These are phyloP conservation scores for Sequoia sempervirens DNA, from an alignment of 75 land plant genomes.

Conservation along the genomic window DNA sequence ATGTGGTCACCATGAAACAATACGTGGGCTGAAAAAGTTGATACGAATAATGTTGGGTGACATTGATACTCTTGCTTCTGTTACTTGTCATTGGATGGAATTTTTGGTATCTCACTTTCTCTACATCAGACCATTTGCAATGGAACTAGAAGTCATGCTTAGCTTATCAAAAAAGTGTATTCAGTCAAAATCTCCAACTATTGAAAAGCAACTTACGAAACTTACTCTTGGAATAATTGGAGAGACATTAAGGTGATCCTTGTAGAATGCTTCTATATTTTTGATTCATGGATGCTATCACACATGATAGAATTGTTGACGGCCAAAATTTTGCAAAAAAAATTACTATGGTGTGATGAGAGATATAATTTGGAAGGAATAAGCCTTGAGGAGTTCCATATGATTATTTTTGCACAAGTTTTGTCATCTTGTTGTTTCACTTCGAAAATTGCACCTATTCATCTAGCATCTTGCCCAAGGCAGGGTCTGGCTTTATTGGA, in stretches of 20 bases:
- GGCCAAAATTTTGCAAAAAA: conserved; percentile 56
- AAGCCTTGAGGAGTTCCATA: conserved; percentile 81
- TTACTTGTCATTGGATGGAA: too few species aligned
- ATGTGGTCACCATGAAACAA: too few species aligned
- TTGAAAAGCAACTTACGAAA: conserved; percentile 31
- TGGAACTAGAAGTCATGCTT: conserved; percentile 77
- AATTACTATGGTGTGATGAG: conserved; percentile 62
- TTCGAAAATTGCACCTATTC: conserved; percentile 85
- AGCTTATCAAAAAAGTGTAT: conserved; percentile 72
- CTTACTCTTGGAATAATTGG: conserved; percentile 78
- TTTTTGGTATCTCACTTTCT: too few species aligned
- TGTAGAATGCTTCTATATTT: conserved; percentile 54
- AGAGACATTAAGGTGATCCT: conserved; percentile 87
- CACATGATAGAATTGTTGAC: conserved; percentile 81
- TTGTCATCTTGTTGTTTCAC: conserved; percentile 82
- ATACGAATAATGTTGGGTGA: too few species aligned
- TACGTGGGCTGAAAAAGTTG: too few species aligned
- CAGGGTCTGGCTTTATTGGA: conserved; percentile 82
- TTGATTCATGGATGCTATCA: conserved; percentile 81
- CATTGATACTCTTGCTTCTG: too few species aligned
- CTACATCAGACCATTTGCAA: too few species aligned
- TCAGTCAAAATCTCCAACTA: conserved; percentile 54
- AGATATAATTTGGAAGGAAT: conserved; percentile 61
- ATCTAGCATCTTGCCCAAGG: conserved; percentile 72
- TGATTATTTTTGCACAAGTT: conserved; percentile 88